phyloP scores from a whole-genome alignment of 306 rosid genomes.

The Vigna hirtella region DNA sequence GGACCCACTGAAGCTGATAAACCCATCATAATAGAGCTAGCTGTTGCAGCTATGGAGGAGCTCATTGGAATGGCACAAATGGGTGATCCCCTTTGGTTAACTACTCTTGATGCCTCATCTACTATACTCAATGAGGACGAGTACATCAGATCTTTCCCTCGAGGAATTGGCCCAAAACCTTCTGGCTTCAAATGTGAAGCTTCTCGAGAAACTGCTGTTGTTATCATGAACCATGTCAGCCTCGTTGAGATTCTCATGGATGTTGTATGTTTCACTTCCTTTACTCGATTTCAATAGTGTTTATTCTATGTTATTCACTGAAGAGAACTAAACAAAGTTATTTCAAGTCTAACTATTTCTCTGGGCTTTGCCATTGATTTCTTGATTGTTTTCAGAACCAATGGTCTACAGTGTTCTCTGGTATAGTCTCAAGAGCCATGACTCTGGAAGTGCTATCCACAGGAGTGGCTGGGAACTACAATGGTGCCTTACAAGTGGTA shows the following conservation, averaged over 20 bases:
- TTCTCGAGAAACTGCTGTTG: constrained; percentile 78
- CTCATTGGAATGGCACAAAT: constrained; percentile 85
- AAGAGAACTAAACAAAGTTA: background rate
- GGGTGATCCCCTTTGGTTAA: constrained; percentile 94
- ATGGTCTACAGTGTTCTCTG: constrained; percentile 89
- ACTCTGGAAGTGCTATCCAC: constrained; percentile 89
- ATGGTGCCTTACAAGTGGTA: constrained; percentile 99
- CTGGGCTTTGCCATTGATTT: background rate
- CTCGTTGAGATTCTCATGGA: constrained; percentile 98
- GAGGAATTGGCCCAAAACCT: constrained; percentile 83
- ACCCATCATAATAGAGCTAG: constrained; percentile 90
- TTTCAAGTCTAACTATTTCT: background rate
- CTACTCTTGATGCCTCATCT: constrained; percentile 64
- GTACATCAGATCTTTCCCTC: constrained; percentile 76
- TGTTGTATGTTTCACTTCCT: constrained; percentile 56
- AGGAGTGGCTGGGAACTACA: constrained; percentile 96
- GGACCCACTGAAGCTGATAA: constrained; percentile 83
- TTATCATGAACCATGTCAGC: constrained; percentile 87
- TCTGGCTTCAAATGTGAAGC: constrained; percentile 80
- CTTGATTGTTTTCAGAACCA: constrained; percentile 57
- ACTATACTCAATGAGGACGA: constrained; percentile 79
- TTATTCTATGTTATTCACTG: background rate
- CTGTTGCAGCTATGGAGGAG: constrained; percentile 97
- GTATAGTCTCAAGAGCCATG: constrained; percentile 92
- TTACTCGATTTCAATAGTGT: background rate